Percentiles rank a stretch among this genome's conserved stretches.
Conservation (phyloP, 306 rosid species). For the Quercus variabilis region DNA sequence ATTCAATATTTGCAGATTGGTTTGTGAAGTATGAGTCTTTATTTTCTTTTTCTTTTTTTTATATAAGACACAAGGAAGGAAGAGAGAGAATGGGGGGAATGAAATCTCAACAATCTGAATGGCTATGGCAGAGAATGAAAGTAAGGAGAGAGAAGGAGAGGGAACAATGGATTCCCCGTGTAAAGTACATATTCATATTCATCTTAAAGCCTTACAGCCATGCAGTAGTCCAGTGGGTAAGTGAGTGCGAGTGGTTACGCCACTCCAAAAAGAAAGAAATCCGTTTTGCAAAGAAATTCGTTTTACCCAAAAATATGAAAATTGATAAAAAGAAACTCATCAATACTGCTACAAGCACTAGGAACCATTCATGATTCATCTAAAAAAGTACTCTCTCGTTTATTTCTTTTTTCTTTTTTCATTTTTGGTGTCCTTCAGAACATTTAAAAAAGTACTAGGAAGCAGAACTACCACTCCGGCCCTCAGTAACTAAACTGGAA, state of each 20-base stretch:
- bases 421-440: too few species aligned
- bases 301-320: neutral
- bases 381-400: too few species aligned
- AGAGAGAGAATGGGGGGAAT: constrained; percentile 19
- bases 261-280: too few species aligned
- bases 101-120: constrained; percentile 50
- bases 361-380: too few species aligned
- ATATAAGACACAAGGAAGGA: neutral
- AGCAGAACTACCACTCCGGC: too few species aligned
- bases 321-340: neutral
- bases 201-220: constrained; percentile 38
- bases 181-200: constrained; percentile 23
- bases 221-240: constrained; percentile 39
- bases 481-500: too few species aligned
- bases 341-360: neutral
- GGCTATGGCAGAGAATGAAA: constrained; percentile 48
- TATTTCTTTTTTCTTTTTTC: too few species aligned
- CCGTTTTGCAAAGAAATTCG: neutral
- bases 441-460: too few species aligned
- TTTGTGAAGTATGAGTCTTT: neutral
- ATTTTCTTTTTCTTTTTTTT: too few species aligned
- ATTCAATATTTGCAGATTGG: constrained; percentile 14
- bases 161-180: constrained; percentile 52
- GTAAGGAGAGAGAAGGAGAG: constrained; percentile 37
- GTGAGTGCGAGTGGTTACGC: too few species aligned